Evolutionary conservation across 768 basidiomycete species (phyloP).

Genomic region (Mycena galopus): DNA sequence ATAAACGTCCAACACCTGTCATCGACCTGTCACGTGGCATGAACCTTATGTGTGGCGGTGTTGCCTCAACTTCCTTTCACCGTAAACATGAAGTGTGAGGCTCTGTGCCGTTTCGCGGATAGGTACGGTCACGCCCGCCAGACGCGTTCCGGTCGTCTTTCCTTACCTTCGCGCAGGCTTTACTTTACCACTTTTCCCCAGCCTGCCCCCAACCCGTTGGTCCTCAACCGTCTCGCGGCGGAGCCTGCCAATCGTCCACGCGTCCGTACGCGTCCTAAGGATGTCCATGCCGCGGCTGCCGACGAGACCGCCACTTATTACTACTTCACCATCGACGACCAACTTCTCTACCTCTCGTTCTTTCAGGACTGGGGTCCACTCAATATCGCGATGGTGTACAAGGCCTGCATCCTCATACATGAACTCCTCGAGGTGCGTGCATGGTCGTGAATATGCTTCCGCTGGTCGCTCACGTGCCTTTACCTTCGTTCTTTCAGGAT

Average conservation of each 20-base stretch:
- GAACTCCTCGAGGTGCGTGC: slow-evolving; percentile 81
- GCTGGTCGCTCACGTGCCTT: slow-evolving; percentile 57
- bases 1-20: slow-evolving; percentile 21
- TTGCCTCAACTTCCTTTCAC: no score
- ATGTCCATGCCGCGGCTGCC: slow-evolving; percentile 72
- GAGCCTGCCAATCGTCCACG: slow-evolving; percentile 69
- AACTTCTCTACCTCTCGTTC: slow-evolving; percentile 92
- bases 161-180: slow-evolving; percentile 61
- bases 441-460: slow-evolving; percentile 42
- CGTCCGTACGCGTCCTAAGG: slow-evolving; percentile 71
- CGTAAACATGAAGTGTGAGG: slow-evolving; percentile 86
- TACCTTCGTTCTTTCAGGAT: slow-evolving; percentile 65
- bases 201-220: slow-evolving; percentile 74
- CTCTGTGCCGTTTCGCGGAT: slow-evolving; percentile 83
- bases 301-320: slow-evolving; percentile 85
- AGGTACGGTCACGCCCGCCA: slow-evolving; percentile 58
- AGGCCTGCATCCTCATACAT: slow-evolving; percentile 92
- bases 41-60: no score
- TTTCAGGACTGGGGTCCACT: slow-evolving; percentile 96
- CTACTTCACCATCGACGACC: slow-evolving; percentile 95
- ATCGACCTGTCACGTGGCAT: no score
- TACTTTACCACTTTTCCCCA: slow-evolving; percentile 92
- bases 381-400: slow-evolving; percentile 94
- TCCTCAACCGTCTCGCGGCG: slow-evolving; percentile 70
- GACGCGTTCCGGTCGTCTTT: slow-evolving; percentile 34